A percentile compares a stretch with the other conserved stretches of the same genome.
Evolutionary conservation across 352 stramenopile genomes (phyloP).

Genomic region (Globisporangium carolinianum): DNA sequence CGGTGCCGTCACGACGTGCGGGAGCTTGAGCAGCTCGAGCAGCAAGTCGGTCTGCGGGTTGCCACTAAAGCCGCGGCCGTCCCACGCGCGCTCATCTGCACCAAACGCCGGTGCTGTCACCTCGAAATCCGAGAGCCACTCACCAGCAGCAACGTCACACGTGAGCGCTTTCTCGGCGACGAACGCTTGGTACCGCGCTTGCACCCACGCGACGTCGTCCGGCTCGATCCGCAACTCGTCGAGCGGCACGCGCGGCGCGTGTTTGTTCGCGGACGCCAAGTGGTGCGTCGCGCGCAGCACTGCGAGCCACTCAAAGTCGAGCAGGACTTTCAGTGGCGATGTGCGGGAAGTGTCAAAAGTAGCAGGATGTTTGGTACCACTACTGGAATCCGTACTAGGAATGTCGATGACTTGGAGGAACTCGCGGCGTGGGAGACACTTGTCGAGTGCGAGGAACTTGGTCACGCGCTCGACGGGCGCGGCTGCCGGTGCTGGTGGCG

Average conservation of each 20-base stretch:
- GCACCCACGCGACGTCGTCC: conserved; percentile 76
- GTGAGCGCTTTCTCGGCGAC: conserved; percentile 39
- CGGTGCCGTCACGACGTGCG: conserved; percentile 93
- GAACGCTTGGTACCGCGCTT: conserved; percentile 38
- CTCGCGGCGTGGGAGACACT: conserved; percentile 93
- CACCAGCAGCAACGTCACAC: conserved; percentile 26
- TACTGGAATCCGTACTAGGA: conserved; percentile 6
- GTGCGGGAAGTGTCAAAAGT: conserved; percentile 1
- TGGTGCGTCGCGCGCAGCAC: conserved; percentile 73
- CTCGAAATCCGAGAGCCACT: conserved; percentile 77
- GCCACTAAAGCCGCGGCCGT: conserved; percentile 28
- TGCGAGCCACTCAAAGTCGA: conserved; percentile 84
- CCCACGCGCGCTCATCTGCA: conserved; percentile 25
- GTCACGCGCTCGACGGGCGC: conserved; percentile 40
- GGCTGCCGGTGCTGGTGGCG: not conserved
- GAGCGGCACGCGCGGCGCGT: conserved; percentile 57
- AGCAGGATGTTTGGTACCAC: not conserved
- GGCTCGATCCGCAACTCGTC: conserved; percentile 72
- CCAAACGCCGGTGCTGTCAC: conserved; percentile 64
- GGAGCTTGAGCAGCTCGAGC: conserved; percentile 88
- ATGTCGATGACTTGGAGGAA: conserved; percentile 95
- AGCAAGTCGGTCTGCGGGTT: conserved; percentile 96
- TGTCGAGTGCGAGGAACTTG: conserved; percentile 98
- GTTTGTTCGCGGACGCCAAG: conserved; percentile 37
- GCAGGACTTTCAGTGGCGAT: conserved; percentile 50